Percentiles rank a stretch among this genome's conserved stretches.
These are phyloP conservation scores for Lentinula lateritia DNA, from an alignment of 768 basidiomycete species.

Conservation along the genomic window DNA sequence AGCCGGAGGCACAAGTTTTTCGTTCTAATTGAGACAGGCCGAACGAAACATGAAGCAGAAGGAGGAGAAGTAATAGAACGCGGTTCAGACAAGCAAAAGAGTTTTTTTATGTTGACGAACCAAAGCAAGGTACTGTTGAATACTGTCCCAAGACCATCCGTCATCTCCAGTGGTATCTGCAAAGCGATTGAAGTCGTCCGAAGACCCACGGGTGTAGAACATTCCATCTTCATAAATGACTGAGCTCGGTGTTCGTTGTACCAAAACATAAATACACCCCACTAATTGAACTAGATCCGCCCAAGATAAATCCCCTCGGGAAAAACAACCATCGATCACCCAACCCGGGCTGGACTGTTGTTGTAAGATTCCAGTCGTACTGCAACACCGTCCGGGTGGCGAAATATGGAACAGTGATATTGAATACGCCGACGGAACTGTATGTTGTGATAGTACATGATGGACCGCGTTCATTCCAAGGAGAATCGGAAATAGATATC, in stretches of 20 bases:
- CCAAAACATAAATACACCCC: neutral
- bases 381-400: neutral
- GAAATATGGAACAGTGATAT: slow-evolving; percentile 2
- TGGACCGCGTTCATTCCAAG: neutral
- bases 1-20: slow-evolving; percentile 21
- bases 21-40: slow-evolving; percentile 14
- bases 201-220: slow-evolving; percentile 15
- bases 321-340: slow-evolving; percentile 12
- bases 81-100: neutral
- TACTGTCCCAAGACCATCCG: slow-evolving; percentile 19
- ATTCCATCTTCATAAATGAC: slow-evolving; percentile 10
- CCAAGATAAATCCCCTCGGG: slow-evolving; percentile 15
- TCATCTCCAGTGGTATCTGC: slow-evolving; percentile 13
- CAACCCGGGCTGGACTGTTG: slow-evolving; percentile 13
- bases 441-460: too few relatives aligned
- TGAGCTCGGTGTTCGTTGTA: neutral
- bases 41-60: neutral
- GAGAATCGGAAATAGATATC: slow-evolving; percentile 4
- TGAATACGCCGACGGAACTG: slow-evolving; percentile 2
- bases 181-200: slow-evolving; percentile 15
- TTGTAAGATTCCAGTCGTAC: slow-evolving; percentile 15
- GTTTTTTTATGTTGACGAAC: neutral
- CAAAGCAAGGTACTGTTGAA: slow-evolving; percentile 13
- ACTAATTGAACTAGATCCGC: slow-evolving; percentile 15
- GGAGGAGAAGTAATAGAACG: neutral